A percentile compares a stretch with the other conserved stretches of the same genome.
Evolutionary conservation across 2,329 filamentous ascomycete species (phyloP).

Genomic region (Arthrobotrys conoides): DNA sequence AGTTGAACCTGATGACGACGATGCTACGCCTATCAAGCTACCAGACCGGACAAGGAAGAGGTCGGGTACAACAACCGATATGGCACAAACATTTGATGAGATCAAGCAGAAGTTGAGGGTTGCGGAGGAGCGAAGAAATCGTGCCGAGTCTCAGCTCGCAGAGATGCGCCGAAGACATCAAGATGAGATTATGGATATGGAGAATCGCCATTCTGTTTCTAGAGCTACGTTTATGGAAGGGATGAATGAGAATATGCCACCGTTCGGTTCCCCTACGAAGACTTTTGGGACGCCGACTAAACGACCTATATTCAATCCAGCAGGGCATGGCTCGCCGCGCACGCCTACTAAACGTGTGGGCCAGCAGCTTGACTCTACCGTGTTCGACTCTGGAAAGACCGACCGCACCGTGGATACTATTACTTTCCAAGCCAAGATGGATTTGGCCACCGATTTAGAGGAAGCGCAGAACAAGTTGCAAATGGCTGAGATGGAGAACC

Average conservation of each 20-base stretch:
- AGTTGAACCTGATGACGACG: slow-evolving; percentile 78
- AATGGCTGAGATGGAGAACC: slow-evolving; percentile 93
- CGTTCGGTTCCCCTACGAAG: slow-evolving; percentile 80
- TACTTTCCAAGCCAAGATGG: slow-evolving; percentile 88
- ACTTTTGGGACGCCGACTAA: slow-evolving; percentile 72
- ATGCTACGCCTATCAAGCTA: slow-evolving; percentile 73
- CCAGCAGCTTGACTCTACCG: slow-evolving; percentile 70
- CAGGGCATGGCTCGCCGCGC: slow-evolving; percentile 68
- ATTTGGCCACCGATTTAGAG: slow-evolving; percentile 89
- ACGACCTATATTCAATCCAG: slow-evolving; percentile 75
- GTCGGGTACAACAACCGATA: slow-evolving; percentile 77
- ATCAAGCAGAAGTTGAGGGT: slow-evolving; percentile 89
- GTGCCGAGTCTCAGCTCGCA: slow-evolving; percentile 85
- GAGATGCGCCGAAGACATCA: slow-evolving; percentile 82
- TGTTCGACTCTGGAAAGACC: slow-evolving; percentile 83
- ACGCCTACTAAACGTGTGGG: slow-evolving; percentile 82
- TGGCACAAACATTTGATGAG: slow-evolving; percentile 87
- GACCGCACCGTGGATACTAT: slow-evolving; percentile 88
- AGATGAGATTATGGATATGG: slow-evolving; percentile 78
- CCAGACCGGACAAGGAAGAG: slow-evolving; percentile 80
- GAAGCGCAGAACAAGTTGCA: slow-evolving; percentile 94
- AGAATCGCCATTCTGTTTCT: slow-evolving; percentile 74
- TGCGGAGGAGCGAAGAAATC: slow-evolving; percentile 82
- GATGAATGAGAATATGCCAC: slow-evolving; percentile 84
- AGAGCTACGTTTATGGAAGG: slow-evolving; percentile 86